Evolutionary conservation across 2,329 filamentous ascomycete genomes (phyloP).

Genomic region (Trichoderma citrinoviride): DNA sequence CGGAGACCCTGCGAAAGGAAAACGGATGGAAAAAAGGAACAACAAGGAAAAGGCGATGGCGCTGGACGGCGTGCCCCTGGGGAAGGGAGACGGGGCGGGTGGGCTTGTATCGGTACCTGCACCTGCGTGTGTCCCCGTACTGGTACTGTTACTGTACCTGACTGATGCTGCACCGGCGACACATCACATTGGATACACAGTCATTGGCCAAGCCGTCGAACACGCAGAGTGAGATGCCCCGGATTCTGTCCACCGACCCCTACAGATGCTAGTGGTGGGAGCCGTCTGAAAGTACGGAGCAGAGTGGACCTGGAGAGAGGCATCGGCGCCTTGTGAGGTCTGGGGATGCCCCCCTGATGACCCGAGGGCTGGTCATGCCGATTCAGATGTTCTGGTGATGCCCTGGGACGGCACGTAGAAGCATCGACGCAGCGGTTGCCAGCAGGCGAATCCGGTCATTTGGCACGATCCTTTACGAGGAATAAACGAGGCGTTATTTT

Average conservation of each 20-base stretch:
- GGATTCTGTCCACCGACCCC: not conserved
- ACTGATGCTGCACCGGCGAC: not conserved
- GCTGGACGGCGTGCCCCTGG: not conserved
- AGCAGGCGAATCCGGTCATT: not conserved
- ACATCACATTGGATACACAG: not conserved
- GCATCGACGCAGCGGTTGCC: not conserved
- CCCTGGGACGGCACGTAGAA: too few species aligned
- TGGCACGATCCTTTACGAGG: not conserved
- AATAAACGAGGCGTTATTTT: too few species aligned
- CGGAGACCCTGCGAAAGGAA: constrained; percentile 1
- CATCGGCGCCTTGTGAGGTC: not conserved
- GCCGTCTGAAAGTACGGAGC: not conserved
- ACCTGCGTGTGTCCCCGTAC: too few species aligned
- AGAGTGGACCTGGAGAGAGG: constrained; percentile 2
- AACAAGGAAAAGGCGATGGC: not conserved
- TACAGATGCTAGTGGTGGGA: not conserved
- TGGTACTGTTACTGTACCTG: too few species aligned
- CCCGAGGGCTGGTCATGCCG: constrained; percentile 1
- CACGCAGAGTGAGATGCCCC: not conserved
- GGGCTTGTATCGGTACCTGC: not conserved
- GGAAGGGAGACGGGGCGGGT: not conserved
- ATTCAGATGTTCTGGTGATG: not conserved
- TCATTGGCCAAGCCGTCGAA: not conserved
- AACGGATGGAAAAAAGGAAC: not conserved
- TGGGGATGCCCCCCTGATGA: constrained; percentile 10